Evolutionary conservation across 768 basidiomycete species (phyloP), one percentile per base, ranked within the genome.

Genomic region (Suillus subaureus): DNA sequence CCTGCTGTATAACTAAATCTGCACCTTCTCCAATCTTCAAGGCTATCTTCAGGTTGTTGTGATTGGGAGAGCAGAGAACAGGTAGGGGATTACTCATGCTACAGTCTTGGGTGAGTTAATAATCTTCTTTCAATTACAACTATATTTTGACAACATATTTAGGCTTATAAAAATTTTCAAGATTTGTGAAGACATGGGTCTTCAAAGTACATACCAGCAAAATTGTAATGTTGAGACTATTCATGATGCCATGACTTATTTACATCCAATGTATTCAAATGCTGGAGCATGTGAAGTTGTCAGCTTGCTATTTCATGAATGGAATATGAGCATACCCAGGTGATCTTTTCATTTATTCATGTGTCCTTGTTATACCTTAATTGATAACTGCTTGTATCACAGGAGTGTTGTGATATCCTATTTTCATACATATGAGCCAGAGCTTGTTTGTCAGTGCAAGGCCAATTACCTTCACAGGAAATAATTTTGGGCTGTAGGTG

Each of bases 21-120:
- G 45, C n/a, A 47, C 45, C 45, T 5, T 11, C 45, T 2, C 45
- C 45, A n/a, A 47, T 47, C 11, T 23, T 4, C 18, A 43, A 15
- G 18, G 42, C 42, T 8, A 8, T 4, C 21, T 21, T 43, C 6
- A 43, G 18, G 42, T 47, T 1, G 21, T 47, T 5, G n/a, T 5
- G n/a, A 47, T 47, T n/a, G 18, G 45, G 45, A 47, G 45, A 45
- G 43, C 43, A 47, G 8, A 47, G 21, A n/a, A n/a, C 9, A 12
- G 45, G 42, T 3, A 15, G 15, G 40, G 16, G 40, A 40, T 40
- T 40, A 40, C 16, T 43, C 56, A 8, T 33, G 61, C 13, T 75
- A 75, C 70, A 71, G 71, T 9, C 65, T 75, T 45, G 65, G 71
- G 73, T 49, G 0, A 49, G 47, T 13, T 11, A n/a, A n/a, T 23